phyloP scores from a whole-genome alignment of 805 yeast genomes.

The Cyberlindnera bimundalis region DNA sequence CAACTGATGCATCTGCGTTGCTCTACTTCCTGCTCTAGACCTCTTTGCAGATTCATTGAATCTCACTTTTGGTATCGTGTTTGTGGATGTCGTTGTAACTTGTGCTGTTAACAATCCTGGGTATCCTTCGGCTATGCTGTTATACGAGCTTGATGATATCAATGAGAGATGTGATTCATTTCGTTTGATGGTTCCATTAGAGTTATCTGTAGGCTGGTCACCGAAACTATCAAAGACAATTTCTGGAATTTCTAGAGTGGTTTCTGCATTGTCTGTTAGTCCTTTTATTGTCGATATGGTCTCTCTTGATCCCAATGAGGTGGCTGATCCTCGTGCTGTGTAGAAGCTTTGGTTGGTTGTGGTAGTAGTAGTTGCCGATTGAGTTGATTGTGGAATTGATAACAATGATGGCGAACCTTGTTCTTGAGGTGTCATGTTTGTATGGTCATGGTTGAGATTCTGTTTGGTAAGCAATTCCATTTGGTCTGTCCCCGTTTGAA shows the following conservation, averaged over 20 bases:
- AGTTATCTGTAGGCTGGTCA: too few relatives aligned
- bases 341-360: constrained; percentile 8
- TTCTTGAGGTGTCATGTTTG: too few relatives aligned
- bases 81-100: background rate
- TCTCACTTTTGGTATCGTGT: background rate
- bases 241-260: too few relatives aligned
- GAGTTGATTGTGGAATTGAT: background rate
- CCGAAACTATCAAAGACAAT: too few relatives aligned
- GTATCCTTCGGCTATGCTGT: too few relatives aligned
- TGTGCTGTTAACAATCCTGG: too few relatives aligned
- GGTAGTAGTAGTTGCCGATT: constrained; percentile 1
- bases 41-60: background rate
- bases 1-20: constrained; percentile 5
- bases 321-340: constrained; percentile 5
- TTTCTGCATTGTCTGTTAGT: background rate
- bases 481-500: too few relatives aligned
- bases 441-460: too few relatives aligned
- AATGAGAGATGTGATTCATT: too few relatives aligned
- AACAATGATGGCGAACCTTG: background rate
- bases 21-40: background rate
- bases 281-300: background rate
- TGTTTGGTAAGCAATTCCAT: too few relatives aligned
- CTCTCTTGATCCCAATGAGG: background rate
- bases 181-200: too few relatives aligned
- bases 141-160: too few relatives aligned